Percentiles rank a stretch among this genome's conserved stretches.
phyloP scores from a whole-genome alignment of 78 protist genomes.

The Dictyostelium brefeldianum region DNA sequence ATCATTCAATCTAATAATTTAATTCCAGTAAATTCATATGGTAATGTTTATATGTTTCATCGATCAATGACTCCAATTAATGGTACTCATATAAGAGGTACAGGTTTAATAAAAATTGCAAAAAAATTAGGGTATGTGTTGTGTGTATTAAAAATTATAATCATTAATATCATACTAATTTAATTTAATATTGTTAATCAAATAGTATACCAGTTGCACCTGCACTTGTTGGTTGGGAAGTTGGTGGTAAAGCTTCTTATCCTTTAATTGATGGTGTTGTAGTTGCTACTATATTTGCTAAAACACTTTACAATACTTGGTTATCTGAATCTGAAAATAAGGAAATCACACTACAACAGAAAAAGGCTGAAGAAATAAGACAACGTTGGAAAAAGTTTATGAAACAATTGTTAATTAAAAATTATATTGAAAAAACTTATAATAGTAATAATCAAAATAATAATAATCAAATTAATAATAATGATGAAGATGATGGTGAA shows the following conservation, averaged over 20 bases:
- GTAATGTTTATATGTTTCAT: conserved; percentile 73
- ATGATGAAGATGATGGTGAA: too few species aligned
- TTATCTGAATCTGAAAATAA: background rate
- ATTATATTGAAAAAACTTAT: conserved; percentile 38
- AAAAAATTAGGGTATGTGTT: conserved; percentile 40
- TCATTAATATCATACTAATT: too few species aligned
- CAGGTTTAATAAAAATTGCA: conserved; percentile 47
- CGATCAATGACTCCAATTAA: conserved; percentile 74
- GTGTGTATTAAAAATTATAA: too few species aligned
- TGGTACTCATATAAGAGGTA: conserved; percentile 58
- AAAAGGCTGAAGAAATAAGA: conserved; percentile 31
- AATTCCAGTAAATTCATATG: conserved; percentile 61
- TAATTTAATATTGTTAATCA: too few species aligned
- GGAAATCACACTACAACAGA: background rate
- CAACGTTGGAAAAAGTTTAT: conserved; percentile 43
- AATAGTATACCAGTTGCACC: conserved; percentile 78
- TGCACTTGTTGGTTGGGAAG: conserved; percentile 81
- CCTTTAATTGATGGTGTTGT: conserved; percentile 72
- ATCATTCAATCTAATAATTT: conserved; percentile 3
- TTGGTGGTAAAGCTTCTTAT: background rate
- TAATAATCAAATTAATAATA: too few species aligned
- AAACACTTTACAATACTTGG: conserved; percentile 55
- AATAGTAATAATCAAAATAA: background rate
- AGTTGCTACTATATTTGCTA: conserved; percentile 52
- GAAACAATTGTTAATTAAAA: conserved; percentile 42